Percentiles rank a stretch among this genome's conserved stretches.
Conservation (phyloP, 768 basidiomycete species). For the Lyophyllum semitale region DNA sequence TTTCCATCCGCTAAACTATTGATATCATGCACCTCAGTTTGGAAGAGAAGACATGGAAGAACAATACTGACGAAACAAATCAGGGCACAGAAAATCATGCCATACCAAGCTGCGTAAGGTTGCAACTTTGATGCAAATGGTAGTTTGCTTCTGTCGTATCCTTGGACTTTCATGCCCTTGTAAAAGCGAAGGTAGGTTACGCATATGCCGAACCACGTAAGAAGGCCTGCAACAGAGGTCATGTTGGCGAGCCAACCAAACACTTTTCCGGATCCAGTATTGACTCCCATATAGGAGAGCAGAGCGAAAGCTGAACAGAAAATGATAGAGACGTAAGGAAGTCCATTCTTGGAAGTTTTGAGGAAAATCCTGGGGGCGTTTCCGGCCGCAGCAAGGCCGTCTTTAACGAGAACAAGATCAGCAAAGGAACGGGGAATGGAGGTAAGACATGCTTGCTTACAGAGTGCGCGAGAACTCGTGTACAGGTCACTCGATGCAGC, state of each 20-base stretch:
- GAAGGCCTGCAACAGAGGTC: slow-evolving; percentile 67
- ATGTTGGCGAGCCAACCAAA: slow-evolving; percentile 83
- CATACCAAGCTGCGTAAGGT: slow-evolving; percentile 74
- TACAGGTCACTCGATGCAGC: slow-evolving; percentile 89
- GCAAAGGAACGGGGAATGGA: background rate
- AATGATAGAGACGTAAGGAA: slow-evolving; percentile 76
- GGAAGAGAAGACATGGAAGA: background rate
- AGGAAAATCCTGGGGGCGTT: slow-evolving; percentile 85
- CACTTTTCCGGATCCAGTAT: slow-evolving; percentile 64
- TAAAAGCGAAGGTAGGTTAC: slow-evolving; percentile 84
- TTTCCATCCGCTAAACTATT: slow-evolving; percentile 45
- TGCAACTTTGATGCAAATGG: slow-evolving; percentile 72
- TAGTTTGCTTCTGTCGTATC: slow-evolving; percentile 66
- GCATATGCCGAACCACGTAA: slow-evolving; percentile 82
- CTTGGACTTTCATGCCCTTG: slow-evolving; percentile 79
- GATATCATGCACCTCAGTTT: background rate
- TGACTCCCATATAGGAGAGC: slow-evolving; percentile 84
- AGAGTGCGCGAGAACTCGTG: slow-evolving; percentile 85
- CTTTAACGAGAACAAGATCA: slow-evolving; percentile 34
- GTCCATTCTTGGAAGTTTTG: slow-evolving; percentile 66
- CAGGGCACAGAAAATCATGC: slow-evolving; percentile 39
- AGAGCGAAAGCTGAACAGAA: slow-evolving; percentile 66
- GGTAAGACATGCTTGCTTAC: slow-evolving; percentile 41
- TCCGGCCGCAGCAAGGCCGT: slow-evolving; percentile 77
- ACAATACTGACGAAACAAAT: slow-evolving; percentile 60